Percentiles rank a stretch among this genome's conserved stretches.
phyloP scores from a whole-genome alignment of 2,329 filamentous ascomycete genomes.

The Aspergillus sp. region DNA sequence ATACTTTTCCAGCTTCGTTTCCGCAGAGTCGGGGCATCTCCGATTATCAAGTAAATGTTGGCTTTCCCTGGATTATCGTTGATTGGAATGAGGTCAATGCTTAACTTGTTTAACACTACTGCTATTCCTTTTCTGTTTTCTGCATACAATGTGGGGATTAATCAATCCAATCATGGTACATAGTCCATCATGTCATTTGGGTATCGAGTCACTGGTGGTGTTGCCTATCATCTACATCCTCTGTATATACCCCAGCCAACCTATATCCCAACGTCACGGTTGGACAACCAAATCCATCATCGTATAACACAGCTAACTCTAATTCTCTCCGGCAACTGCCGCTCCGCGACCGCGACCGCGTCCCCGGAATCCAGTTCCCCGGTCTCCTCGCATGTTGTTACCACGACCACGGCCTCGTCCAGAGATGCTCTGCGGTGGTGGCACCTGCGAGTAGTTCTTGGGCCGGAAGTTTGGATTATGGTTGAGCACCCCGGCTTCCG shows the following conservation, averaged over 20 bases:
- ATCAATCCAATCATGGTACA: background rate
- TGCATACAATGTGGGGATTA: background rate
- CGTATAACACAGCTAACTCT: background rate
- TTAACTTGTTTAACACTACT: background rate
- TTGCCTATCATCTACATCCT: background rate
- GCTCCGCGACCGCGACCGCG: slow-evolving; percentile 34
- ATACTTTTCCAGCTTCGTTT: slow-evolving; percentile 13
- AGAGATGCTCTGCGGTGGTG: slow-evolving; percentile 48
- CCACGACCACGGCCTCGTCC: slow-evolving; percentile 36
- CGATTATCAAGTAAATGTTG: background rate
- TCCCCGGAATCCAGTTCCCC: slow-evolving; percentile 35
- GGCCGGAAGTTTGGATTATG: slow-evolving; percentile 60
- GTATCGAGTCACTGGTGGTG: background rate
- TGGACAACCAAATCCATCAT: background rate
- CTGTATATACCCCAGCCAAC: background rate
- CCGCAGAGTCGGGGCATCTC: background rate
- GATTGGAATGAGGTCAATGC: background rate
- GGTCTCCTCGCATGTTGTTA: slow-evolving; percentile 21
- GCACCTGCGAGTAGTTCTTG: slow-evolving; percentile 55
- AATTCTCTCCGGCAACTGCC: slow-evolving; percentile 10
- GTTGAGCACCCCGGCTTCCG: slow-evolving; percentile 54
- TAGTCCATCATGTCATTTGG: background rate
- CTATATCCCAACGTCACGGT: background rate
- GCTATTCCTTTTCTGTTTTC: background rate
- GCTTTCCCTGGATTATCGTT: background rate